These are phyloP conservation scores for Fusarium clavum DNA, from an alignment of 2,329 filamentous ascomycete species.

Conservation along the genomic window DNA sequence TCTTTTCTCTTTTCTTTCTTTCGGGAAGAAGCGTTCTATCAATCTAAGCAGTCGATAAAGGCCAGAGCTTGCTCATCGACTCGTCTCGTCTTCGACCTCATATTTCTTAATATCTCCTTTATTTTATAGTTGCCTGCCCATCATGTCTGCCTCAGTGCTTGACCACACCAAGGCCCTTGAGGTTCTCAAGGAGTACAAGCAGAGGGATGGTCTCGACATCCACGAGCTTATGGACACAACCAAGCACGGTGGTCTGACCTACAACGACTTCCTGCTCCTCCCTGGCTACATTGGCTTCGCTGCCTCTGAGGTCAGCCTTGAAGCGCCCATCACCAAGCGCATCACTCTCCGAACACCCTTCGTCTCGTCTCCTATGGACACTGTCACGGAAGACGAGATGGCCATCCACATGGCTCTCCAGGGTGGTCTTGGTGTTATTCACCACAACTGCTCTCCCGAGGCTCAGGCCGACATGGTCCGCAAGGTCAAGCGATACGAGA, in stretches of 20 bases:
- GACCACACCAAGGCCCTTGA: conserved; percentile 83
- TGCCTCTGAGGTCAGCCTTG: conserved; percentile 86
- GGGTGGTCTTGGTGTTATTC: conserved; percentile 91
- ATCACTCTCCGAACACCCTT: conserved; percentile 97
- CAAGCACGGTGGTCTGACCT: conserved; percentile 92
- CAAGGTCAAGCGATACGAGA: conserved; percentile 99
- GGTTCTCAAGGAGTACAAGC: conserved; percentile 82
- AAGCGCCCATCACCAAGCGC: conserved; percentile 93
- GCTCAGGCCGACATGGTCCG: conserved; percentile 98
- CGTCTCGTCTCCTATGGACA: conserved; percentile 99
- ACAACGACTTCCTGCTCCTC: conserved; percentile 98
- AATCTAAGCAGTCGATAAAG: conserved; percentile 53
- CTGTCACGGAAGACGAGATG: conserved; percentile 99
- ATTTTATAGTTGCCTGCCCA: conserved; percentile 48
- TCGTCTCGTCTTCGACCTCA: conserved; percentile 59
- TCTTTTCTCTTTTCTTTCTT: conserved; percentile 59
- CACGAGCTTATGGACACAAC: conserved; percentile 90
- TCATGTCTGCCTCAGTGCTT: conserved; percentile 77
- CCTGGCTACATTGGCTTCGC: conserved; percentile 99
- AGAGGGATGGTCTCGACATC: conserved; percentile 87
- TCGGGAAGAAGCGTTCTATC: conserved; percentile 65
- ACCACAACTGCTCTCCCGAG: conserved; percentile 99
- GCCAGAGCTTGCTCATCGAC: conserved; percentile 48
- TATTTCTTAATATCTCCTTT: conserved; percentile 37
- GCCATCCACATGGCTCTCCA: conserved; percentile 96